phyloP scores from a whole-genome alignment of 108 stramenopile genomes.

The Chaetoceros tenuissimus region DNA sequence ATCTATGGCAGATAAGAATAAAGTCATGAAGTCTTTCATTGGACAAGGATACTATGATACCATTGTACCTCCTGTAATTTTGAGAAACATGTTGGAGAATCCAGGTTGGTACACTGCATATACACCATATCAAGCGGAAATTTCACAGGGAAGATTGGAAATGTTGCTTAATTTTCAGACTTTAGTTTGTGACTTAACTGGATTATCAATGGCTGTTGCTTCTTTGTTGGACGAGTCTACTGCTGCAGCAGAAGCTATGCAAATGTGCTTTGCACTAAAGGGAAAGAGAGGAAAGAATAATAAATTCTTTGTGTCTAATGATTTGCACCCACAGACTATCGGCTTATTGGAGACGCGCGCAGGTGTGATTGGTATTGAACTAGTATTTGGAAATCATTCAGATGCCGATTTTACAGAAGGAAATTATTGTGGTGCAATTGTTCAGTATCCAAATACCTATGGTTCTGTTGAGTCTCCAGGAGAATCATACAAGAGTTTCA shows the following conservation, averaged over 20 bases:
- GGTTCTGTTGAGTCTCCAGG: slow-evolving; percentile 78
- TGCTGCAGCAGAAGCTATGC: slow-evolving; percentile 98
- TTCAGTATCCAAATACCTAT: slow-evolving; percentile 99
- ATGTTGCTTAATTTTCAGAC: slow-evolving; percentile 99
- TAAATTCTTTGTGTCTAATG: slow-evolving; percentile 90
- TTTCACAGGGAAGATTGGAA: slow-evolving; percentile 97
- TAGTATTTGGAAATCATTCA: slow-evolving; percentile 81
- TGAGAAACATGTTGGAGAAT: slow-evolving; percentile 98
- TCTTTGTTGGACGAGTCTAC: slow-evolving; percentile 94
- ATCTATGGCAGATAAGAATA: slow-evolving; percentile 71
- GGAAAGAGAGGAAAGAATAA: slow-evolving; percentile 80
- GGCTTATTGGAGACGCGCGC: slow-evolving; percentile 91
- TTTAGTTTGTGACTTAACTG: slow-evolving; percentile 95
- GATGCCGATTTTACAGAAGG: slow-evolving; percentile 55
- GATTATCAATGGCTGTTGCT: slow-evolving; percentile 92
- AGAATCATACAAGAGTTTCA: slow-evolving; percentile 74
- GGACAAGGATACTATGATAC: slow-evolving; percentile 98
- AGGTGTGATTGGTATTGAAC: slow-evolving; percentile 79
- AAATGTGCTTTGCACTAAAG: slow-evolving; percentile 88
- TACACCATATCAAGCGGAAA: slow-evolving; percentile 99
- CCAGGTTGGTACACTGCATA: slow-evolving; percentile 99
- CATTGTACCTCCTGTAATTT: slow-evolving; percentile 86
- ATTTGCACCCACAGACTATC: slow-evolving; percentile 97
- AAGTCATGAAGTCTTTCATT: slow-evolving; percentile 95
- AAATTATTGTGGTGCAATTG: slow-evolving; percentile 90